Evolutionary conservation across 352 stramenopile species (phyloP), one percentile per base, ranked within the genome.

Genomic region (Phytophthora quininea): DNA sequence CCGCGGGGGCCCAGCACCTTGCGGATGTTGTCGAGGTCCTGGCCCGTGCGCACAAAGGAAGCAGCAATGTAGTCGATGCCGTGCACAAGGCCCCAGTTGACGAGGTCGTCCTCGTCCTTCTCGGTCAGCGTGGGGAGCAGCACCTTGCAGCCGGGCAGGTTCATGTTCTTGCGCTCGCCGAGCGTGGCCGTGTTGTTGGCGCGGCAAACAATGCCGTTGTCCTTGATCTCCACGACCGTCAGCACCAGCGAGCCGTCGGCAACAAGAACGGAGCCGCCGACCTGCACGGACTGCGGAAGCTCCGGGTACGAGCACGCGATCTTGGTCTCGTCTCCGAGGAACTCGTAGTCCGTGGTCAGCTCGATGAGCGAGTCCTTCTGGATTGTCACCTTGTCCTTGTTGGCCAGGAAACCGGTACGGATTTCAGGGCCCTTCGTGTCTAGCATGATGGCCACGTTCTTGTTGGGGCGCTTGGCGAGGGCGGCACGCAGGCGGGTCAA

Each of bases 401-500:
- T 62, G 7, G 29, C 31, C 4, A 62, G 54, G 54, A 93, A 95
- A 51, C 96, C 96, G 32, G 92, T 98, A 56, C 96, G 91, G 72
- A 99, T 97, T 79, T 98, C 95, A 4, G 96, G 97, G 57, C 96
- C 96, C 63, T 98, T 96, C 19, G 96, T 98, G 82, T 99, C 97
- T 55, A 99, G 82, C 63, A 99, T 88, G n/a, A 98, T 82, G 6
- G 95, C 96, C 35, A 88, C 76, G 69, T 88, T 74, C 72, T 89
- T 90, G 73, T 85, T 74, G 15, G 80, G 79, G 43, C 83, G 78
- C 45, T 67, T 80, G 38, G 79, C 81, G n/a, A 90, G 71, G 12
- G 80, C 83, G 33, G 69, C 74, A 33, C 81, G 83, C 38, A 91
- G 76, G 61, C 80, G 79, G 55, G 64, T 81, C 49, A 91, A 75